Evolutionary conservation across 2,329 filamentous ascomycete species (phyloP).

Genomic region (Lojkania enalia): DNA sequence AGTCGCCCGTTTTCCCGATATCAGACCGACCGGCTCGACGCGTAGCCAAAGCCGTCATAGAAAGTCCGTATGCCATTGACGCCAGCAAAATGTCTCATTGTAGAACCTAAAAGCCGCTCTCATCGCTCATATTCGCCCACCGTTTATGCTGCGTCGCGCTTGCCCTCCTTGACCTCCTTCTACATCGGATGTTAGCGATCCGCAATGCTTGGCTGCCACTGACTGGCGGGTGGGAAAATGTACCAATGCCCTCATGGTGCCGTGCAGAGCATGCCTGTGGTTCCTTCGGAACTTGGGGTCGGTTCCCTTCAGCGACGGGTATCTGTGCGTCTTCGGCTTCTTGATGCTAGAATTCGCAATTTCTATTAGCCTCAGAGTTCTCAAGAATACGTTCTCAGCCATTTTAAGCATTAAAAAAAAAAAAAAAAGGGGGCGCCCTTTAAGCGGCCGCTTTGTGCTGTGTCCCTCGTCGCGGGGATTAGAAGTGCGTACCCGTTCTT

Average conservation of each 20-base stretch:
- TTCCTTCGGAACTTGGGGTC: constrained; percentile 99
- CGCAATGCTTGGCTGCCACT: neutral
- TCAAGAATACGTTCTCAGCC: too few relatives aligned
- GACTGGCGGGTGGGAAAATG: constrained; percentile 50
- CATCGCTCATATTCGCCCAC: constrained; percentile 36
- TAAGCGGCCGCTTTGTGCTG: too few relatives aligned
- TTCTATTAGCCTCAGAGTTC: constrained; percentile 23
- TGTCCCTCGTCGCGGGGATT: too few relatives aligned
- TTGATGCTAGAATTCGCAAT: constrained; percentile 74
- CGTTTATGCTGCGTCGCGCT: constrained; percentile 80
- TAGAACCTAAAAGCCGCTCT: constrained; percentile 43
- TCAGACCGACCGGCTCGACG: constrained; percentile 27
- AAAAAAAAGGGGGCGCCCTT: too few relatives aligned
- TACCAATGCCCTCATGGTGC: constrained; percentile 97
- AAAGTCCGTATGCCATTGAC: constrained; percentile 48
- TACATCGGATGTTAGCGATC: constrained; percentile 50
- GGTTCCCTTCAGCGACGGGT: constrained; percentile 97
- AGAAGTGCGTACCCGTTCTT: constrained; percentile 82
- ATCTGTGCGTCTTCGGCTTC: constrained; percentile 99
- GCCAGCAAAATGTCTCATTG: constrained; percentile 47
- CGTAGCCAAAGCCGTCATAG: constrained; percentile 31
- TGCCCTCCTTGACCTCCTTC: constrained; percentile 98
- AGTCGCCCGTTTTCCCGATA: constrained; percentile 33
- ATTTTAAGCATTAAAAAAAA: too few relatives aligned
- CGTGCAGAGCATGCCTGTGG: constrained; percentile 99